Evolutionary conservation across 2,329 filamentous ascomycete genomes (phyloP).

Genomic region (Hypocreales sp.): DNA sequence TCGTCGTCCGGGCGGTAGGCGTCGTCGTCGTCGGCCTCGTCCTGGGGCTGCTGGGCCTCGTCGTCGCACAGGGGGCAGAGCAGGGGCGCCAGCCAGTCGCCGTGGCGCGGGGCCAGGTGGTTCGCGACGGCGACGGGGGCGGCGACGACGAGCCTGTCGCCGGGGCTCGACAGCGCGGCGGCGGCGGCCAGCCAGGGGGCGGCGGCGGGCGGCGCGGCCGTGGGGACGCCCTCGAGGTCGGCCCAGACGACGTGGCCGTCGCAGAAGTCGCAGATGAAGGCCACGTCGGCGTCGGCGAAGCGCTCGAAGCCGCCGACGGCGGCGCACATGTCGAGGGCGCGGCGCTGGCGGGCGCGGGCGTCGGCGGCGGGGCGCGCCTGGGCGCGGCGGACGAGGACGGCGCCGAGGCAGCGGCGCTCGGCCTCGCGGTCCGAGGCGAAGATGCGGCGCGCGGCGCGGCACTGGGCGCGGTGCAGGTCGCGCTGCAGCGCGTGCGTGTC

Average conservation of each 20-base stretch:
- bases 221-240: slow-evolving; percentile 37
- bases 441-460: slow-evolving; percentile 39
- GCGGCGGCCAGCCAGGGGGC: slow-evolving; percentile 36
- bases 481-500: slow-evolving; percentile 32
- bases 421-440: slow-evolving; percentile 34
- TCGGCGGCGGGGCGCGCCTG: slow-evolving; percentile 17
- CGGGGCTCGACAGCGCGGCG: slow-evolving; percentile 20
- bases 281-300: slow-evolving; percentile 36
- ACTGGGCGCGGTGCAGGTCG: slow-evolving; percentile 41
- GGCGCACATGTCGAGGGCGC: slow-evolving; percentile 23
- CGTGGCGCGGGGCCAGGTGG: slow-evolving; percentile 32
- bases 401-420: slow-evolving; percentile 36
- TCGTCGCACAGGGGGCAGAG: slow-evolving; percentile 43
- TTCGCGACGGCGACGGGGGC: slow-evolving; percentile 42
- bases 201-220: slow-evolving; percentile 22
- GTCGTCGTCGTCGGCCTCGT: slow-evolving; percentile 34
- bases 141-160: slow-evolving; percentile 37
- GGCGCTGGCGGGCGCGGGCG: slow-evolving; percentile 9
- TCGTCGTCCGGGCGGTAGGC: slow-evolving; percentile 31
- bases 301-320: slow-evolving; percentile 38
- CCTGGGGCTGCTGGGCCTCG: slow-evolving; percentile 25
- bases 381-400: slow-evolving; percentile 35
- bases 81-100: slow-evolving; percentile 35
- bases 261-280: slow-evolving; percentile 46
- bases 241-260: slow-evolving; percentile 45